Evolutionary conservation across 2,329 filamentous ascomycete genomes (phyloP).

Genomic region (Kalmusia sp.): DNA sequence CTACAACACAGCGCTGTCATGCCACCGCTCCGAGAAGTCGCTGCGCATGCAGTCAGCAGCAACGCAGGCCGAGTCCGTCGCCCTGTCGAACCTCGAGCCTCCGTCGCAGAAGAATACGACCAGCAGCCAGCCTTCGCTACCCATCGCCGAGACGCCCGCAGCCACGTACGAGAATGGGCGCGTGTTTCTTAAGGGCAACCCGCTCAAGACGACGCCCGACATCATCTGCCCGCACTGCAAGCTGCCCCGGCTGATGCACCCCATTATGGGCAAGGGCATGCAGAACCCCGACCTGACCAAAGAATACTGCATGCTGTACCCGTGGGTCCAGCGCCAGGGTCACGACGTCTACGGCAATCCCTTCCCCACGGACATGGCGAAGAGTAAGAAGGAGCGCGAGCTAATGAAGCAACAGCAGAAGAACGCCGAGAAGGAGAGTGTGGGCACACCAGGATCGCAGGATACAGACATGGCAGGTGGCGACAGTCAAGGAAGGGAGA

Average conservation of each 20-base stretch:
- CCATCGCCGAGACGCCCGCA: conserved; percentile 66
- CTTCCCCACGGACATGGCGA: conserved; percentile 77
- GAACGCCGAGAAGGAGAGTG: conserved; percentile 50
- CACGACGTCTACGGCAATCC: conserved; percentile 85
- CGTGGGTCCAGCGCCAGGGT: conserved; percentile 77
- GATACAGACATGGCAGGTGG: conserved; percentile 48
- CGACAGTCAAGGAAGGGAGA: conserved; percentile 45
- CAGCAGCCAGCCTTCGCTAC: conserved; percentile 62
- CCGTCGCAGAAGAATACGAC: conserved; percentile 50
- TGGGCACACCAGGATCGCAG: conserved; percentile 54
- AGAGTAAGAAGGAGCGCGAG: conserved; percentile 77
- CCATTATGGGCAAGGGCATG: conserved; percentile 73
- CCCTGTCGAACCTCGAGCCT: conserved; percentile 44
- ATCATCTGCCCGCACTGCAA: conserved; percentile 78
- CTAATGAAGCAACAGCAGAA: conserved; percentile 52
- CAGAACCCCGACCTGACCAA: conserved; percentile 65
- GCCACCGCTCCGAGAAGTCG: conserved; percentile 80
- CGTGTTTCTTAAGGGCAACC: conserved; percentile 74
- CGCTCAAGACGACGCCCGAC: conserved; percentile 72
- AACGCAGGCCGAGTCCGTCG: conserved; percentile 50
- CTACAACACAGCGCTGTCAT: conserved; percentile 75
- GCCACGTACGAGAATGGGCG: conserved; percentile 74
- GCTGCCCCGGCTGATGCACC: conserved; percentile 75
- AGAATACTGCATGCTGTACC: conserved; percentile 80
- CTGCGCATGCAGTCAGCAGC: conserved; percentile 70